A percentile compares a stretch with the other conserved stretches of the same genome.
Conservation (phyloP, 495 filamentous ascomycete genomes). For the Echria macrotheca region DNA sequence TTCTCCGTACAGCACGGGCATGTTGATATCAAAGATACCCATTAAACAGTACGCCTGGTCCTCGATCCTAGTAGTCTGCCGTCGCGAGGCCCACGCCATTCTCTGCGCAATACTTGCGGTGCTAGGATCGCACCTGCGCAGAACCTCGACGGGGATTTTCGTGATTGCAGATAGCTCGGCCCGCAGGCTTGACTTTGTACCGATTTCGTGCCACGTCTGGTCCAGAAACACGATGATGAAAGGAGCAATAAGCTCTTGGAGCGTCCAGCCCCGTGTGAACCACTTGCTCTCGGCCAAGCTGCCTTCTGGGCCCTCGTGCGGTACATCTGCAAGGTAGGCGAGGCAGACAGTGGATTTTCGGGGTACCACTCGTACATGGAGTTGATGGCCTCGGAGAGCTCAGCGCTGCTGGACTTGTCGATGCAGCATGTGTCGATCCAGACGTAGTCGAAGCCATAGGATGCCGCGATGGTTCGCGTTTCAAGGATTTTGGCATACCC, state of each 20-base stretch:
- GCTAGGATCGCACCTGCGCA: background rate
- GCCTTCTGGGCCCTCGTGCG: constrained; percentile 7
- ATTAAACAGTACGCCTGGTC: constrained; percentile 16
- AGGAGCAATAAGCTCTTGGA: no score
- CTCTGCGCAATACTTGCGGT: constrained; percentile 2
- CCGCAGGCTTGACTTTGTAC: background rate
- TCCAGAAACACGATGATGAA: background rate
- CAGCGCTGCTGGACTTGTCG: no score
- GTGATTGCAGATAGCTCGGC: background rate
- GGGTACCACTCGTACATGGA: constrained; percentile 10
- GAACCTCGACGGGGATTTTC: background rate
- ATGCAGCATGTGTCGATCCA: no score
- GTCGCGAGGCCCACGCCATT: constrained; percentile 14
- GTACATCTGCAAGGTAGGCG: constrained; percentile 9
- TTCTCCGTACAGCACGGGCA: no score
- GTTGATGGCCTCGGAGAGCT: no score
- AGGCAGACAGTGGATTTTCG: background rate
- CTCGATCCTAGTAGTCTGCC: constrained; percentile 12
- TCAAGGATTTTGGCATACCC: background rate
- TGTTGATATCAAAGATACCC: constrained; percentile 15
- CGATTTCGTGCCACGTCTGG: background rate
- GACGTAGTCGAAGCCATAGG: constrained; percentile 7
- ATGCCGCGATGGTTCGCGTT: background rate
- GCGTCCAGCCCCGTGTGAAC: no score
- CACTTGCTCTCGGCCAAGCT: no score